Evolutionary conservation across 1,139 yeast species (phyloP), one percentile per base, ranked within the genome.

Genomic region (Protomyces macrosporus): DNA sequence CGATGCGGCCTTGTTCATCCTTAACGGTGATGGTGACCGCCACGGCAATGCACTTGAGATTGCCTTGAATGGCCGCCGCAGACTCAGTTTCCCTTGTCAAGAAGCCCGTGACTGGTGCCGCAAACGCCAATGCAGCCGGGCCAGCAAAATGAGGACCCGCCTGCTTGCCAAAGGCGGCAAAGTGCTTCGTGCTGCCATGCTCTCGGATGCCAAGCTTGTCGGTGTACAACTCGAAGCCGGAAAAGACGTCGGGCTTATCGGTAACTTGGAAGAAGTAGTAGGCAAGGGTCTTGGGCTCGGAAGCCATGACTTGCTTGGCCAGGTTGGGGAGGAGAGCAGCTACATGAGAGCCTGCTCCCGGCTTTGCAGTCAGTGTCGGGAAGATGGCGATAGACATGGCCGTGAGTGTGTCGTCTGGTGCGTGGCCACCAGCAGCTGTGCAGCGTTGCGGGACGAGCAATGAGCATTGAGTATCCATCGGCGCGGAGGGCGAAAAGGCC

Each of bases 201-300:
- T 32, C 55, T 35, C 52, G 37, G 30, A 58, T 32, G 7, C 56
- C 62, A 40, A 40, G 16, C 45, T 58, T 58, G 53, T 58, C 62
- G 6, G 23, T 32, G 56, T 58, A 58, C 32, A 58, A 35, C 37
- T 58, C 62, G 34, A 58, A 33, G 10, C 62, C 62, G 35, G 53
- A 37, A 16, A 58, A n/a, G 45, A 55, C 53, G 7, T 58, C 56
- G 10, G 62, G 62, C 6, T 53, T 33, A 10, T 51, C 53, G 23
- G 34, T 37, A 6, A 58, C 34, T 9, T 52, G 16, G 45, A 52
- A 58, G 56, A 58, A 58, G 36, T 52, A 58, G 39, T 58, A 58
- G 5, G 62, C 62, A 33, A 52, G 45, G 0, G 62, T 58, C 62
- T 52, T 52, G 23, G 62, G 56, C 35, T 58, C 53, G 37, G 35